Evolutionary conservation across 2,329 filamentous ascomycete genomes (phyloP).

Genomic region (Penicillium capsulatum): DNA sequence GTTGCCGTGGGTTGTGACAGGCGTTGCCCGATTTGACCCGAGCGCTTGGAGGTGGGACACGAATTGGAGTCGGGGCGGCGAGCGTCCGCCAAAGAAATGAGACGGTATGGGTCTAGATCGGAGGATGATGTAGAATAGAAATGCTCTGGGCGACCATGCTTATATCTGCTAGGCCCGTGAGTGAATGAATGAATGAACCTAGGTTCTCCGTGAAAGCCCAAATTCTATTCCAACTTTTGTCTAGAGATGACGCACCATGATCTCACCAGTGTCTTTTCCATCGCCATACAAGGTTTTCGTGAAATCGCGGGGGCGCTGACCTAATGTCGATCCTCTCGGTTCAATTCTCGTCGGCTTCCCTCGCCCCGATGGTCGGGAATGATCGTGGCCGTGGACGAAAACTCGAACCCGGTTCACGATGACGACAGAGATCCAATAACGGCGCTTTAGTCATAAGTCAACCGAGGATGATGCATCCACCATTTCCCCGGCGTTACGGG

Average conservation of each 20-base stretch:
- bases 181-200: not conserved
- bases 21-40: slow-evolving; percentile 32
- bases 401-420: slow-evolving; percentile 4
- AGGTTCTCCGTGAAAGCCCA: slow-evolving; percentile 2
- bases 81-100: slow-evolving; percentile 10
- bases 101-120: too few species aligned
- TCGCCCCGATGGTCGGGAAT: slow-evolving; percentile 14
- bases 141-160: too few species aligned
- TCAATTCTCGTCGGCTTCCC: slow-evolving; percentile 11
- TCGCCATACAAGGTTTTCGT: not conserved
- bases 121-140: not conserved
- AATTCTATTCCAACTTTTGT: not conserved
- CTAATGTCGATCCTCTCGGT: slow-evolving; percentile 2
- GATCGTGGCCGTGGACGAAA: slow-evolving; percentile 1
- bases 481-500: slow-evolving; percentile 18
- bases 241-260: slow-evolving; percentile 23
- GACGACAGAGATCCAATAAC: slow-evolving; percentile 23
- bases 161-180: too few species aligned
- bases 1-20: slow-evolving; percentile 24
- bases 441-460: slow-evolving; percentile 19
- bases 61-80: slow-evolving; percentile 20
- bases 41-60: slow-evolving; percentile 20
- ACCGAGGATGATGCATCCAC: slow-evolving; percentile 25
- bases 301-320: slow-evolving; percentile 16
- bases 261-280: slow-evolving; percentile 12